Evolutionary conservation across 768 basidiomycete genomes (phyloP), one percentile per base, ranked within the genome.

Genomic region (Rubroboletus satanas): DNA sequence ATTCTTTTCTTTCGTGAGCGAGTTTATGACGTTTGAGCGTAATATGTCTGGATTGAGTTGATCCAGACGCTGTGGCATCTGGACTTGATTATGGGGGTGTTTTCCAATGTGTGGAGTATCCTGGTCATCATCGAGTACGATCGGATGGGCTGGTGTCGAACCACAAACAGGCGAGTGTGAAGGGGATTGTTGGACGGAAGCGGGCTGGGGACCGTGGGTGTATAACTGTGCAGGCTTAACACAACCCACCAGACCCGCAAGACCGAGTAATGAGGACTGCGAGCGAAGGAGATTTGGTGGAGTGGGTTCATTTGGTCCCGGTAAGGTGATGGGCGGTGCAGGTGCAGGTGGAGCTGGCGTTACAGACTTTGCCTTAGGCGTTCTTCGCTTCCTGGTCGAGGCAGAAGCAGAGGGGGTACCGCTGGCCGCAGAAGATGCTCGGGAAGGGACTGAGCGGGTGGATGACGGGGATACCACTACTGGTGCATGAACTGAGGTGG

Each of bases 201-300:
- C 38, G 18, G 43, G 44, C 7, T 54, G 17, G 11, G 49, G 26
- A 36, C 18, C 35, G n/a, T 57, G 57, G 28, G 54, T 48, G 36
- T 63, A 44, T 18, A 70, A 35, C 7, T 50, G 62, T 28, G 81
- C 73, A 26, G 87, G 83, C 50, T 83, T 84, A 23, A 90, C 74
- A 5, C 81, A 81, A 37, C 80, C 83, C 18, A 91, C 82, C 39
- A 87, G 71, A 35, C 89, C 89, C 11, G 89, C 89, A 17, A 79
- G 77, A 9, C 89, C 89, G 8, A 91, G 76, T 3, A 91, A 73
- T 0, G 84, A 83, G 33, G 83, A 75, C 66, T 90, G 88, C 59
- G 80, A 89, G 31, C 89, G 84, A 48, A 91, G 71, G 53, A 89
- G 87, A 66, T 89, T 83, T 8, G 80, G 71, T 17, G 88, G 89